Evolutionary conservation across 352 stramenopile species (phyloP), one percentile per base, ranked within the genome.

Genomic region (Phytopythium ostracodes): DNA sequence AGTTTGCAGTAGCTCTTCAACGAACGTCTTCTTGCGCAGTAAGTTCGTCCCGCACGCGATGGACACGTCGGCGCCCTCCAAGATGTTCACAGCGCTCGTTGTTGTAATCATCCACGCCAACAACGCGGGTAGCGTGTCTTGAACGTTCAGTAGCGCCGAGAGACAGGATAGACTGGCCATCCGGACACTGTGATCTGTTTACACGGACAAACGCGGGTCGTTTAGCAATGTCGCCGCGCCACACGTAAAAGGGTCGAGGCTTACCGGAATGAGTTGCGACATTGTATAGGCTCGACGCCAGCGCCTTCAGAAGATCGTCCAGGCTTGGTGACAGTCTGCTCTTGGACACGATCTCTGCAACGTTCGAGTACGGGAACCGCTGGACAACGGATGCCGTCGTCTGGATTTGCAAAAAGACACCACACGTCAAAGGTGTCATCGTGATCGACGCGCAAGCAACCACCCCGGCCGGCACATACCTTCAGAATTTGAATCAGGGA

Each of bases 91-190:
- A 10, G 62, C 61, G 42, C 77, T 74, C 57, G 63, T 87, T 14
- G 72, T 83, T 9, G 75, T 70, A 12, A 79, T 52, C 85, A 94
- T 88, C 86, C 86, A 95, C 9, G 88, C 74, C 56, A 92, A 59
- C 5, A 95, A 56, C 6, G 80, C 61, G 2, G 81, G 73, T 9
- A 93, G 65, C 22, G 78, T 73, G 20, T 91, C 81, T 46, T 84
- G 77, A 15, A 92, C 72, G 60, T 88, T 94, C 4, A 96, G 67
- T 0, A 96, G 71, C 6, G 79, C 77, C 31, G 84, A 91, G 55
- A 96, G 78, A 58, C 84, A 92, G 12, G 87, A 84, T 18, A 96
- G 75, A 31, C 81, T 91, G 15, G 81, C 81, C 71, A 91, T 89
- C 2, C 84, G 79, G 36, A 94, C 81, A 40, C 77, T 74, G 64